Evolutionary conservation across 129 eudicot genomes (phyloP), one percentile per base, ranked within the genome.

Genomic region (Heracleum sosnowskyi): DNA sequence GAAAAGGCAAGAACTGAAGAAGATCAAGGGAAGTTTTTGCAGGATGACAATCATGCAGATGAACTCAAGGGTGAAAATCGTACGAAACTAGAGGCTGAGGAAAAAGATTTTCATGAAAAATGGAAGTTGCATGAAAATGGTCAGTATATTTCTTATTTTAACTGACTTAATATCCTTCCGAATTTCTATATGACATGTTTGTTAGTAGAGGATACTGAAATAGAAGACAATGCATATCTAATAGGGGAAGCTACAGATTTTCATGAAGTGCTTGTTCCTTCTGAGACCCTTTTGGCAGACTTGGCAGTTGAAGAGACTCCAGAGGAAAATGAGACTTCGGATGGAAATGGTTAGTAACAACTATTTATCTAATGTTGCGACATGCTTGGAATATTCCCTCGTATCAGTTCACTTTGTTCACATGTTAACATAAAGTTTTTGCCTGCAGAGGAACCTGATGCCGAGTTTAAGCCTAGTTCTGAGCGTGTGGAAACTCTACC

Each of bases 1-100:
- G 84, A 81, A 26, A 81, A 69, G 45, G n/a, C 71, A 36, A 34
- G 71, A 37, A 69, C 24, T 76, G 77, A 75, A 22, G 47, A 55
- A 76, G 84, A 31, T 66, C 76, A 47, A 49, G 80, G 70, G 55
- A 49, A 68, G 11, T 57, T 62, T 12, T 33, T 51, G n/a, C 71
- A 47, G 34, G 80, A 49, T 17, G 77, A 2, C 5, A 63, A 33
- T 66, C 41, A 36, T 33, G 76, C 49, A 49, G 80, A 45, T 36
- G 80, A 49, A 41, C 35, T 76, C 60, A 51, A 76, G 34, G 76
- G 57, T 2, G 79, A 62, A 45, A 75, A 45, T 26, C 74, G 16
- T 28, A 7, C n/a, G 15, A 40, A 31, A 35, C 33, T n/a, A 31
- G 76, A 64, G 18, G 79, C 15, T 69, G 40, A 76, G 17, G 80